A percentile compares a stretch with the other conserved stretches of the same genome.
These are phyloP conservation scores for Verticillium nonalfalfae DNA, from an alignment of 2,329 filamentous ascomycete genomes.

Conservation along the genomic window DNA sequence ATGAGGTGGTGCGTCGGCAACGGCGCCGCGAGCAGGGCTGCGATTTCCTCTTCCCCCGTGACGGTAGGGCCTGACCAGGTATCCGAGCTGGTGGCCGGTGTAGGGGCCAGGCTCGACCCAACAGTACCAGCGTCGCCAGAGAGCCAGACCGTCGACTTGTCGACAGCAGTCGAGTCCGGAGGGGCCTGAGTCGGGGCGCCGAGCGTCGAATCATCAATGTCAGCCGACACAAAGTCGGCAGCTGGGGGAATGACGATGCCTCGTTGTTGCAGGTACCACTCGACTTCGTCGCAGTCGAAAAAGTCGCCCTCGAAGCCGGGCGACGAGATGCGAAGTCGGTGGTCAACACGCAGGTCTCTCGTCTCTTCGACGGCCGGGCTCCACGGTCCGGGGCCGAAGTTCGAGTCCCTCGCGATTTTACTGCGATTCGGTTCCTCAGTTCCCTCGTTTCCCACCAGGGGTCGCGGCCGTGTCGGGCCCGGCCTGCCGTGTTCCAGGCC, in stretches of 20 bases:
- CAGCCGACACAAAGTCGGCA: conserved; percentile 53
- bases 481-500: conserved; percentile 2
- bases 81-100: not conserved
- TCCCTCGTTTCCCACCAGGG: conserved; percentile 27
- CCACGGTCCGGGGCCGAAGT: conserved; percentile 39
- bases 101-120: not conserved
- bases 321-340: conserved; percentile 44
- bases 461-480: conserved; percentile 13
- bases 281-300: conserved; percentile 71
- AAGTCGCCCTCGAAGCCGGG: conserved; percentile 67
- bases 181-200: not conserved
- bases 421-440: conserved; percentile 18
- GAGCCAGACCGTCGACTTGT: not conserved
- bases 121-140: not conserved
- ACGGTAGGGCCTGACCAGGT: not conserved
- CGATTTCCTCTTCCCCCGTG: not conserved
- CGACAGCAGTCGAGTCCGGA: not conserved
- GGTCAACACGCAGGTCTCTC: conserved; percentile 35
- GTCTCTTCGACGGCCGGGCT: conserved; percentile 27
- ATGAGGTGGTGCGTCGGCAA: not conserved
- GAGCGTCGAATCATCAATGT: conserved; percentile 42
- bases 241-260: conserved; percentile 57
- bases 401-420: conserved; percentile 20
- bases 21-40: not conserved
- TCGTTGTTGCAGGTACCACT: conserved; percentile 61